phyloP scores from a whole-genome alignment of 2,329 filamentous ascomycete species.

The Allantophomopsis lycopodina region DNA sequence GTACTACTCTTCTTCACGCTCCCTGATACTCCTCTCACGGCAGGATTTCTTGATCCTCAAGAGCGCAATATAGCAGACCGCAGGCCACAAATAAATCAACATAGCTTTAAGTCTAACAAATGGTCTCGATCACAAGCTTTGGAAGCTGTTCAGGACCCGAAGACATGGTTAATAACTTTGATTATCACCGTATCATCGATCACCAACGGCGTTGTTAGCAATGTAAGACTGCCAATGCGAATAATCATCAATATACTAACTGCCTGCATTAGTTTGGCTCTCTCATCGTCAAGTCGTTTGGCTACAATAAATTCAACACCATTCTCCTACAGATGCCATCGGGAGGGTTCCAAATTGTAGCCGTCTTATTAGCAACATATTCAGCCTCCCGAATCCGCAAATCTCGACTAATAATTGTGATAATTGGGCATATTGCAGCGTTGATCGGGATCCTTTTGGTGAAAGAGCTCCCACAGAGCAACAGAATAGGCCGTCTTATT shows the following conservation, averaged over 20 bases:
- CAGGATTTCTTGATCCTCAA: conserved; percentile 41
- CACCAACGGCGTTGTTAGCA: too few species aligned
- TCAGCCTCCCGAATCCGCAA: too few species aligned
- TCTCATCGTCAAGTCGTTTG: conserved; percentile 26
- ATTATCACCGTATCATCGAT: too few species aligned
- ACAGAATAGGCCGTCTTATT: too few species aligned
- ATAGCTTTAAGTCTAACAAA: conserved; percentile 9
- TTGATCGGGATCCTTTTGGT: too few species aligned
- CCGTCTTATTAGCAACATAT: conserved; percentile 9
- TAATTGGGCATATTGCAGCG: too few species aligned
- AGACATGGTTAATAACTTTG: conserved; percentile 21
- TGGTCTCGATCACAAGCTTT: conserved; percentile 30
- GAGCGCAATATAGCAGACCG: conserved; percentile 30
- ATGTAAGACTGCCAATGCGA: too few species aligned
- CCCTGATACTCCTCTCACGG: conserved; percentile 46
- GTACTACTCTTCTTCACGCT: conserved; percentile 40
- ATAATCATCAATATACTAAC: too few species aligned
- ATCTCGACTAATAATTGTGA: too few species aligned
- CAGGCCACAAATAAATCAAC: too few species aligned
- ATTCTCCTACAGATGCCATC: conserved; percentile 28
- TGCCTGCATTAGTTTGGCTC: conserved; percentile 17
- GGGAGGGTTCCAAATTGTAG: conserved; percentile 40
- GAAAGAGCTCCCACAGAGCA: too few species aligned
- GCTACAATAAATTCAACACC: conserved; percentile 23
- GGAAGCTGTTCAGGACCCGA: conserved; percentile 35